Evolutionary conservation across 2,329 filamentous ascomycete genomes (phyloP).

Genomic region (Aureobasidium subglaciale): DNA sequence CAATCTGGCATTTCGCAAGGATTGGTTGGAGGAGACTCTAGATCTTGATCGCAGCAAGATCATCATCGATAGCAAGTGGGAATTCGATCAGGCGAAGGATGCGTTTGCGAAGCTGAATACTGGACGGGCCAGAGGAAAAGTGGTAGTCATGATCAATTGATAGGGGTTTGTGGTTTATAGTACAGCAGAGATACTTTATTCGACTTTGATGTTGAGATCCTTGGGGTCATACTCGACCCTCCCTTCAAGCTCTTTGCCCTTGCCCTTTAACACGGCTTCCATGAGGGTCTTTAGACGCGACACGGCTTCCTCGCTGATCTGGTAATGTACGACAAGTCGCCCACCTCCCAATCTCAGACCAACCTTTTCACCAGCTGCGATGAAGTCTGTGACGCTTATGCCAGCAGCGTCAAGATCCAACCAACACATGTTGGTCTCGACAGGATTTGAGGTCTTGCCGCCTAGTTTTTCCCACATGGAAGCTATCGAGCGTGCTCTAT

Average conservation of each 20-base stretch:
- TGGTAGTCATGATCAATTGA: constrained; percentile 23
- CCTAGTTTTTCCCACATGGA: constrained; percentile 62
- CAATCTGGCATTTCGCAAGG: constrained; percentile 38
- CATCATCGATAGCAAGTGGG: constrained; percentile 50
- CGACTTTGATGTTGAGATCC: constrained; percentile 18
- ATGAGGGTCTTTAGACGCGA: constrained; percentile 51
- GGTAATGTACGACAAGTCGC: constrained; percentile 63
- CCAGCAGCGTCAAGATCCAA: constrained; percentile 61
- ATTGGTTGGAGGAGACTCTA: constrained; percentile 48
- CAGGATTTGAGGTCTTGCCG: constrained; percentile 60
- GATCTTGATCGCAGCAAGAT: constrained; percentile 48
- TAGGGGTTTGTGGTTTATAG: background rate
- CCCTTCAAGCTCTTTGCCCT: constrained; percentile 23
- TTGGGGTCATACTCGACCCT: constrained; percentile 20
- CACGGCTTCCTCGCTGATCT: constrained; percentile 62
- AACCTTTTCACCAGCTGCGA: constrained; percentile 48
- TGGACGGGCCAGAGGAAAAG: constrained; percentile 29
- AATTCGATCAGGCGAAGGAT: constrained; percentile 47
- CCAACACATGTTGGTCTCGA: constrained; percentile 93
- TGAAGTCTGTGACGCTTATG: constrained; percentile 46
- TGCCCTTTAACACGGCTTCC: constrained; percentile 28
- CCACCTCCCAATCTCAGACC: constrained; percentile 52
- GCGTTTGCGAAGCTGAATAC: constrained; percentile 31
- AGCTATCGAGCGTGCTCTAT: constrained; percentile 55
- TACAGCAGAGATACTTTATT: background rate